phyloP scores from a whole-genome alignment of 495 filamentous ascomycete species.

The Chaetomium tenue region DNA sequence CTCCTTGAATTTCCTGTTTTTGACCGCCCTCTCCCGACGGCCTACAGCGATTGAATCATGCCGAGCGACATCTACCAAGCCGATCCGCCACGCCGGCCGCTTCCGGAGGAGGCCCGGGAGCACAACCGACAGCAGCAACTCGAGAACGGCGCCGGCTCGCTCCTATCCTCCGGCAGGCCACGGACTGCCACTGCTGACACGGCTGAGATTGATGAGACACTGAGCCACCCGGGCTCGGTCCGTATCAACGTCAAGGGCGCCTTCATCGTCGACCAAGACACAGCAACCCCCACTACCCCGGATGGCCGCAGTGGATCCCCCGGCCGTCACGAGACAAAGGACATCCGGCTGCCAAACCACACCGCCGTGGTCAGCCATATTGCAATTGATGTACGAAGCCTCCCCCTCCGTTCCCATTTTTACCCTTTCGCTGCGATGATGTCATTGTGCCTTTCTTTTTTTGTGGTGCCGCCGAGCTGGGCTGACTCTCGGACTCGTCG shows the following conservation, averaged over 20 bases:
- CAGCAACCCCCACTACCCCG: conserved; percentile 51
- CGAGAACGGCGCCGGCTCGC: neutral
- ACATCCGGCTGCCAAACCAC: conserved; percentile 95
- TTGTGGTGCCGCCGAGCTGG: neutral
- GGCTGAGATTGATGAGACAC: conserved; percentile 66
- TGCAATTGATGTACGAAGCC: conserved; percentile 78
- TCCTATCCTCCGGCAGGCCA: conserved; percentile 22
- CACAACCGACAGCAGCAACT: neutral
- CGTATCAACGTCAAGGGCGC: conserved; percentile 94
- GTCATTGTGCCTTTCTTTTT: conserved; percentile 21
- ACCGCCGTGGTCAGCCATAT: conserved; percentile 92
- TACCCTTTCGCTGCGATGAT: conserved; percentile 26
- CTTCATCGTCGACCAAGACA: conserved; percentile 86
- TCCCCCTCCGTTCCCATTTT: neutral
- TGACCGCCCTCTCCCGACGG: neutral
- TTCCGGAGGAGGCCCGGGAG: conserved; percentile 12
- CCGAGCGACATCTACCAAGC: conserved; percentile 34
- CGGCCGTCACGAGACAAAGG: conserved; percentile 74
- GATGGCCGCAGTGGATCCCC: conserved; percentile 48
- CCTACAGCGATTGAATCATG: conserved; percentile 24
- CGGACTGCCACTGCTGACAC: conserved; percentile 44
- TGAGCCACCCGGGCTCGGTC: conserved; percentile 79
- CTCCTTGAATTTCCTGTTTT: conserved; percentile 18
- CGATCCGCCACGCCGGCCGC: conserved; percentile 26
- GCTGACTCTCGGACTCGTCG: conserved; percentile 15